These are phyloP conservation scores for Nemania sp. DNA, from an alignment of 2,329 filamentous ascomycete genomes.

Conservation along the genomic window DNA sequence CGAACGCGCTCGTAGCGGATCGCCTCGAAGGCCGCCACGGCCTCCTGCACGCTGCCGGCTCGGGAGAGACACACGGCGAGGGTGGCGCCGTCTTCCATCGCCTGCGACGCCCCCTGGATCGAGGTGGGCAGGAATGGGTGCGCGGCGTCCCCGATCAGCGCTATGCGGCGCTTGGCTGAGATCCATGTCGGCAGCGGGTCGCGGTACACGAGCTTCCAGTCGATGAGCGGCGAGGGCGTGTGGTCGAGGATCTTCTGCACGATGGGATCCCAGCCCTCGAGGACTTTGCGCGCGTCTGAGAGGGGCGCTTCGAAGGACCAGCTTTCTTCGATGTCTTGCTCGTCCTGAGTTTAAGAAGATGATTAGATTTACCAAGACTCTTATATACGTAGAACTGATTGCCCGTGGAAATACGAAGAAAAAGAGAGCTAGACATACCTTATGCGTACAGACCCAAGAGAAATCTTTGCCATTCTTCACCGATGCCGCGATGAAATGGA, in stretches of 20 bases:
- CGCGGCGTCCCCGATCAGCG: constrained; percentile 62
- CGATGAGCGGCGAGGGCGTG: constrained; percentile 50
- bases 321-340: constrained; percentile 47
- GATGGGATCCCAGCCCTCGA: constrained; percentile 51
- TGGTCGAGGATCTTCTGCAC: constrained; percentile 57
- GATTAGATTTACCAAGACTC: too few species aligned
- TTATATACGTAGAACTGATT: too few species aligned
- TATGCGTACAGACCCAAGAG: constrained; percentile 67
- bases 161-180: constrained; percentile 55
- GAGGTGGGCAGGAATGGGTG: constrained; percentile 63
- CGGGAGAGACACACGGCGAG: constrained; percentile 57
- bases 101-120: constrained; percentile 61
- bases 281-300: constrained; percentile 49
- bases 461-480: constrained; percentile 65
- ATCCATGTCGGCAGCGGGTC: constrained; percentile 57
- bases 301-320: constrained; percentile 43
- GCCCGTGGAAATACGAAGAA: too few species aligned
- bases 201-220: constrained; percentile 55
- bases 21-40: constrained; percentile 58
- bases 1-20: constrained; percentile 62
- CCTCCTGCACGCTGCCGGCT: constrained; percentile 54
- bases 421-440: constrained; percentile 46
- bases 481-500: constrained; percentile 64
- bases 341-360: too few species aligned
- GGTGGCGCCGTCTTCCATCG: constrained; percentile 63